Percentiles rank a stretch among this genome's conserved stretches.
Conservation (phyloP, 1,284 basidiomycete species). For the Trametes pubescens region DNA sequence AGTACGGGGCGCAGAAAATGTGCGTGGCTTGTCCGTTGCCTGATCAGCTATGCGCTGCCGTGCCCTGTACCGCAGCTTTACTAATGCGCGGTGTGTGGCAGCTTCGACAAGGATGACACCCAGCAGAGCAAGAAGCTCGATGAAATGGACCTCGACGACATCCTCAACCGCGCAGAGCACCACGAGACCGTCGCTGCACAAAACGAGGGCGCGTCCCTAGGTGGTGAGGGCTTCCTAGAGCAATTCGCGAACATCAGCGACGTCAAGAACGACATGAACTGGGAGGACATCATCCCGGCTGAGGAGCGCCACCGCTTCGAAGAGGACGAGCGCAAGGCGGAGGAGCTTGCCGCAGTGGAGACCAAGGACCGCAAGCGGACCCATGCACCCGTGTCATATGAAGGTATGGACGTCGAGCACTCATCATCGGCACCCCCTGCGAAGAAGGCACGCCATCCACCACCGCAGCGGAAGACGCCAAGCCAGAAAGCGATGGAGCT, state of each 20-base stretch:
- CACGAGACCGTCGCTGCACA: constrained; percentile 91
- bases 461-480: constrained; percentile 81
- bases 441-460: constrained; percentile 77
- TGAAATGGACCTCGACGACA: constrained; percentile 99
- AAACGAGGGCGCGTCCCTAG: constrained; percentile 87
- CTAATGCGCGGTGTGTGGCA: constrained; percentile 41
- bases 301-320: constrained; percentile 91
- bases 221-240: constrained; percentile 96
- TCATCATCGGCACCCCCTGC: constrained; percentile 62
- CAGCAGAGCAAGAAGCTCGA: constrained; percentile 97
- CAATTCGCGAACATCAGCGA: constrained; percentile 97
- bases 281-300: constrained; percentile 99
- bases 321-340: constrained; percentile 76
- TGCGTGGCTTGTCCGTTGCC: constrained; percentile 48
- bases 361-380: constrained; percentile 82
- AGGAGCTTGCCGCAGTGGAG: constrained; percentile 71
- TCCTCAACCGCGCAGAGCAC: constrained; percentile 95
- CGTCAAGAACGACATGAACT: constrained; percentile 97
- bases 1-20: constrained; percentile 99
- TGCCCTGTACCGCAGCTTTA: constrained; percentile 27
- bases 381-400: constrained; percentile 88
- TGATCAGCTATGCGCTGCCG: constrained; percentile 14
- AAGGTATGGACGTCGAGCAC: constrained; percentile 90
- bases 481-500: constrained; percentile 95
- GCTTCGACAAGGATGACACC: constrained; percentile 96